Base-by-base conservation (phyloP, 2,329 filamentous ascomycete genomes). In the Massarina eburnea region DNA sequence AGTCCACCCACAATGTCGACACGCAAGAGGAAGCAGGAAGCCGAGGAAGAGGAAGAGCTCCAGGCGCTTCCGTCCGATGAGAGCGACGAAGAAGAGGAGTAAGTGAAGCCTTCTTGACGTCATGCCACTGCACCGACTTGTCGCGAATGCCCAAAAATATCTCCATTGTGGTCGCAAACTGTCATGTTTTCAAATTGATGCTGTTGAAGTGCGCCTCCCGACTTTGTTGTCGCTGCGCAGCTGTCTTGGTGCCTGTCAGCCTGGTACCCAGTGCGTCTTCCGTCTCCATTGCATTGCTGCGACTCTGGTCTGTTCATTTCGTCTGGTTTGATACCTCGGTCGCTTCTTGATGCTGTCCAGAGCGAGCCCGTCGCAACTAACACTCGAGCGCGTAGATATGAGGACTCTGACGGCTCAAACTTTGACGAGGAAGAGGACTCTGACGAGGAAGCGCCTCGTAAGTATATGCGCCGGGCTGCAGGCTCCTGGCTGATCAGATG, bases 11-110 rank as follows among this genome's bases (percentile, higher is more conserved):
- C 40, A 48, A 71, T 73, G 72, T 70, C 71, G 33, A 74, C 71
- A 39, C 71, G 72, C 56, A 74, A 74, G 61, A 68, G 71, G 52
- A 74, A 73, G 66, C 68, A 73, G 44, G 69, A 71, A 15, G 64
- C 65, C 39, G 66, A 68, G 38, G 68, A 72, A 42, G 67, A 71
- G 51, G 71, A 72, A 55, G 72, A 75, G 67, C 69, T 75, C 45
- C 64, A 70, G 43, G 71, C 71, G 34, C 70, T 75, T 21, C 72
- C 72, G 4, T 71, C 69, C 45, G 68, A 71, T 41, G 72, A 72
- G 48, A 68, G 68, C 43, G 71, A 73, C 47, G 27, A 69, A 49
- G 72, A 74, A 68, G 72, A 71, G 66, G 72, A 71, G 68, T 71
- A 61, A 70, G 68, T 70, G 50, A 47, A 38, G 48, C 49, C 55